A percentile compares a stretch with the other conserved stretches of the same genome.
Evolutionary conservation across 306 rosid genomes (phyloP).

Genomic region (Vigna reflexopilosa): DNA sequence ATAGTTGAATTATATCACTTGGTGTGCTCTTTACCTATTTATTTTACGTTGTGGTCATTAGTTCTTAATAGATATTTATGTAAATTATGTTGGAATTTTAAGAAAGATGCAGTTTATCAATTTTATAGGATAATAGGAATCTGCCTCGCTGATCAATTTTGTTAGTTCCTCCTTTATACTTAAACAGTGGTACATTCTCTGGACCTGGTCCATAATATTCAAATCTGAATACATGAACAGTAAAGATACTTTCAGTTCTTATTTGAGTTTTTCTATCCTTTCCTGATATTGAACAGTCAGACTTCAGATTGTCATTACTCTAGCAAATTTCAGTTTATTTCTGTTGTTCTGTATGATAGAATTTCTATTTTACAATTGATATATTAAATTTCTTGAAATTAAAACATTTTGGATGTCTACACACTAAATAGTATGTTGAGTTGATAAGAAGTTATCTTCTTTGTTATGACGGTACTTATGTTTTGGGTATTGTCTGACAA

Average conservation of each 20-base stretch:
- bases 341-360: slow-evolving; percentile 19
- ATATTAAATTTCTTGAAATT: slow-evolving; percentile 3
- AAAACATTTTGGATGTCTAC: slow-evolving; percentile 26
- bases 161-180: no score
- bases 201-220: neutral
- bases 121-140: neutral
- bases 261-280: neutral
- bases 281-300: neutral
- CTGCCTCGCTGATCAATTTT: no score
- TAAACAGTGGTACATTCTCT: no score
- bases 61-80: slow-evolving; percentile 12
- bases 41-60: slow-evolving; percentile 3
- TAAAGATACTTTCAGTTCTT: neutral
- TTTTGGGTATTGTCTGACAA: slow-evolving; percentile 47
- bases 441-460: slow-evolving; percentile 16
- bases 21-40: slow-evolving; percentile 20
- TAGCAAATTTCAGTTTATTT: slow-evolving; percentile 29
- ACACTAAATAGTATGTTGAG: slow-evolving; percentile 22
- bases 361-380: slow-evolving; percentile 38
- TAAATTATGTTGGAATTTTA: slow-evolving; percentile 27
- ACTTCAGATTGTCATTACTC: slow-evolving; percentile 6
- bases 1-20: slow-evolving; percentile 16
- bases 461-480: slow-evolving; percentile 32
- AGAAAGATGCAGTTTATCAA: slow-evolving; percentile 27
- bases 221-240: neutral